Evolutionary conservation across 2,329 filamentous ascomycete species (phyloP).

Genomic region (Karstenula rhodostoma): DNA sequence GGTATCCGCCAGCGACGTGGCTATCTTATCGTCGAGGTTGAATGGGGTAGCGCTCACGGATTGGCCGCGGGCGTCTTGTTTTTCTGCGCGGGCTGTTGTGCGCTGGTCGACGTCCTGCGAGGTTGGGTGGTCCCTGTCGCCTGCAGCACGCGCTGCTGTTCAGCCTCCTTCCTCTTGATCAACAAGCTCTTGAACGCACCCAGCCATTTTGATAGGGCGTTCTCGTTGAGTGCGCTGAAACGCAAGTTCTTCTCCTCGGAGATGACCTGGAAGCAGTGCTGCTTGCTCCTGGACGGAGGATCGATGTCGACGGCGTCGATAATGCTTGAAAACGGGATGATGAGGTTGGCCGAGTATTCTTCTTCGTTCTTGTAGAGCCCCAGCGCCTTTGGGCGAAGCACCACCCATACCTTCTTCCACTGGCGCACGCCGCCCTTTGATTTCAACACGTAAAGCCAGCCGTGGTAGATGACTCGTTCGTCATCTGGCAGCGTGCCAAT

Average conservation of each 20-base stretch:
- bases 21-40: background rate
- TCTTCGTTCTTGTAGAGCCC: conserved; percentile 91
- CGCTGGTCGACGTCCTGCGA: conserved; percentile 11
- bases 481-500: conserved; percentile 63
- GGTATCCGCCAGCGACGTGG: conserved; percentile 4
- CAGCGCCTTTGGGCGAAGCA: conserved; percentile 83
- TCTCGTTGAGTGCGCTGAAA: conserved; percentile 74
- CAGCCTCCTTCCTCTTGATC: conserved; percentile 69
- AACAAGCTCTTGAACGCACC: conserved; percentile 90
- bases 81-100: conserved; percentile 8
- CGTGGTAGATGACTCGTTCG: conserved; percentile 93
- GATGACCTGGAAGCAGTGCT: conserved; percentile 89
- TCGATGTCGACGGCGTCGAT: conserved; percentile 94
- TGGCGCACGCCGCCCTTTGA: conserved; percentile 84
- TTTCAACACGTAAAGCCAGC: conserved; percentile 85
- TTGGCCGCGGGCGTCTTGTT: background rate
- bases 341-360: conserved; percentile 86
- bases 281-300: conserved; percentile 82
- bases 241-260: conserved; percentile 77
- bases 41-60: conserved; percentile 1
- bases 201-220: conserved; percentile 81
- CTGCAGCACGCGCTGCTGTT: conserved; percentile 33
- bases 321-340: conserved; percentile 79
- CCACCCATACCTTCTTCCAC: conserved; percentile 96
- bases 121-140: conserved; percentile 24